Evolutionary conservation across 805 yeast species (phyloP).

Genomic region (Saturnispora gosingensis): DNA sequence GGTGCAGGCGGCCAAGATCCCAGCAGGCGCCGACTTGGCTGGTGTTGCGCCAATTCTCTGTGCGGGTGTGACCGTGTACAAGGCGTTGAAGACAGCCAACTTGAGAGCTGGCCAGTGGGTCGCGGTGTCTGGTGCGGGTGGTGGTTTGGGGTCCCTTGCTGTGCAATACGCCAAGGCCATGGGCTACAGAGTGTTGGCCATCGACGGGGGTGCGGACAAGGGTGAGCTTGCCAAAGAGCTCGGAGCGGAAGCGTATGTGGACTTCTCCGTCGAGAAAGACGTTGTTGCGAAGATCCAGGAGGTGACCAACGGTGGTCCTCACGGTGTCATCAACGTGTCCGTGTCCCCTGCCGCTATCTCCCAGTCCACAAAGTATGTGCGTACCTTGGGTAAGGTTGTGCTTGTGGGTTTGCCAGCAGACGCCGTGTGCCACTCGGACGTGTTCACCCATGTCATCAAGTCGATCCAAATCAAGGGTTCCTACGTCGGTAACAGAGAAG

Average conservation of each 20-base stretch:
- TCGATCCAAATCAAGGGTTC: constrained; percentile 72
- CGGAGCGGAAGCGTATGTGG: constrained; percentile 60
- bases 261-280: constrained; percentile 38
- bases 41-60: constrained; percentile 74
- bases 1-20: constrained; percentile 74
- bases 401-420: constrained; percentile 72
- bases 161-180: constrained; percentile 70
- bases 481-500: constrained; percentile 85
- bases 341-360: constrained; percentile 44
- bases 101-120: constrained; percentile 75
- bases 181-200: constrained; percentile 65
- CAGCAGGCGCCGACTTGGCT: constrained; percentile 66
- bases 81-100: constrained; percentile 75
- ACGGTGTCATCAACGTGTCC: constrained; percentile 61
- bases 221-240: constrained; percentile 40
- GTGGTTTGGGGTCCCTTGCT: constrained; percentile 74
- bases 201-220: constrained; percentile 70
- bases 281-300: constrained; percentile 32
- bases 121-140: constrained; percentile 72
- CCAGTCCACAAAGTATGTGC: constrained; percentile 50
- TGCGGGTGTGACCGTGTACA: constrained; percentile 89
- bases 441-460: constrained; percentile 66
- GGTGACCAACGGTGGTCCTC: constrained; percentile 48
- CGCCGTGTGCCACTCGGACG: constrained; percentile 62
- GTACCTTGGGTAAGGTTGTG: constrained; percentile 54